Conservation (phyloP, 345 rosid species). For the Gynandropsis gynandra region DNA sequence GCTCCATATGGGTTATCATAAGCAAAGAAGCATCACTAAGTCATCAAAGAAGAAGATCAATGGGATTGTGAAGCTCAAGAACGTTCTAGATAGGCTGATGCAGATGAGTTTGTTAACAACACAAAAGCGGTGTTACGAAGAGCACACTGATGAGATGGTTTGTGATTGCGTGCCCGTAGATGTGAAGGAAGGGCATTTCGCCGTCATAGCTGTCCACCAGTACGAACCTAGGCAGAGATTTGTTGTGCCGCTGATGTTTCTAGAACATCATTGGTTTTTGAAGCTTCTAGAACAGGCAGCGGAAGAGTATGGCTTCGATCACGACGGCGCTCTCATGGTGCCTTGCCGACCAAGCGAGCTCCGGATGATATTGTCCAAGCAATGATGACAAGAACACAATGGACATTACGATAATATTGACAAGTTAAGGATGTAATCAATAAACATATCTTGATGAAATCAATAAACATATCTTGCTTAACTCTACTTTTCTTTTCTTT, state of each 20-base stretch:
- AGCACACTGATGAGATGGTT: background rate
- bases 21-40: conserved; percentile 26
- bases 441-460: too few species aligned
- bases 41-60: conserved; percentile 20
- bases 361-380: conserved; percentile 30
- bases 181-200: conserved; percentile 69
- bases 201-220: conserved; percentile 48
- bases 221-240: conserved; percentile 43
- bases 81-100: conserved; percentile 28
- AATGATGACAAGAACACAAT: conserved; percentile 5
- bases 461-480: too few species aligned
- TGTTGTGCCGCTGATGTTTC: conserved; percentile 42
- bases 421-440: too few species aligned
- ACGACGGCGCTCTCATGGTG: conserved; percentile 37
- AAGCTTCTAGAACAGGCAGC: conserved; percentile 36
- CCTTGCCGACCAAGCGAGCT: conserved; percentile 36
- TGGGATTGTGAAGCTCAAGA: conserved; percentile 35
- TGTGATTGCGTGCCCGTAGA: conserved; percentile 44
- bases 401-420: too few species aligned
- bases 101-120: conserved; percentile 21
- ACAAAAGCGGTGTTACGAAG: conserved; percentile 22
- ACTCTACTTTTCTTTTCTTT: too few species aligned
- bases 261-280: conserved; percentile 38
- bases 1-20: conserved; percentile 22
- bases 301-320: conserved; percentile 38